Evolutionary conservation across 495 filamentous ascomycete genomes (phyloP).

Genomic region (Penicillium ucsense): DNA sequence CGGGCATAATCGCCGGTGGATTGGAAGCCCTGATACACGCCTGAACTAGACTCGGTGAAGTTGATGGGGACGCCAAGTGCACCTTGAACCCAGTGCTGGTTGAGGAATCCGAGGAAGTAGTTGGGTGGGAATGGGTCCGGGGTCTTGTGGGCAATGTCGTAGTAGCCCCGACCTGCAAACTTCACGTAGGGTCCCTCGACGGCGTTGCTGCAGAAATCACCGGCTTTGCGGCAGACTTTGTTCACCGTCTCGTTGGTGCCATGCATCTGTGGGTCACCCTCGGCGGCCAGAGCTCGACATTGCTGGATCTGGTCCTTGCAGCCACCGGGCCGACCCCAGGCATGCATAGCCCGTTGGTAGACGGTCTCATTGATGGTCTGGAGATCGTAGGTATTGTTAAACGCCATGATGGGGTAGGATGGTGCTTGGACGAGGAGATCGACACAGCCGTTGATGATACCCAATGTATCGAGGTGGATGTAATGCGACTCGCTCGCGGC

Average conservation of each 20-base stretch:
- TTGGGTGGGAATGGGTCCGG: conserved; percentile 55
- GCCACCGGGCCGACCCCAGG: conserved; percentile 43
- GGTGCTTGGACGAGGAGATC: conserved; percentile 61
- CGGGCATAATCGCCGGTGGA: conserved; percentile 37
- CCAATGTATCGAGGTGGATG: conserved; percentile 41
- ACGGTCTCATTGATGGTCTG: conserved; percentile 48
- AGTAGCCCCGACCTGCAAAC: conserved; percentile 40
- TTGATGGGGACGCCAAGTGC: conserved; percentile 60
- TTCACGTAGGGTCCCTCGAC: conserved; percentile 28
- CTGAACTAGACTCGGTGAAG: conserved; percentile 44
- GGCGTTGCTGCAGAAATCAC: conserved; percentile 25
- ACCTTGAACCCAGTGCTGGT: conserved; percentile 48
- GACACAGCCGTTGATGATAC: conserved; percentile 64
- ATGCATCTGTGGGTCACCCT: conserved; percentile 36
- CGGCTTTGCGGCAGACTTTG: conserved; percentile 27
- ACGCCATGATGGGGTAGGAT: conserved; percentile 56
- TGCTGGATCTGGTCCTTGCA: conserved; percentile 49
- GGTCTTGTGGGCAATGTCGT: conserved; percentile 48
- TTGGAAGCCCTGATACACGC: conserved; percentile 43
- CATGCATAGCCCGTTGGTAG: conserved; percentile 38
- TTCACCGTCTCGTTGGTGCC: conserved; percentile 37
- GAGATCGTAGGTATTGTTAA: conserved; percentile 70
- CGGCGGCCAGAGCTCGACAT: conserved; percentile 32
- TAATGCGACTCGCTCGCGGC: conserved; percentile 19
- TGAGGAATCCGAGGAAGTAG: conserved; percentile 55